Conservation (phyloP, 306 rosid genomes). For the Begonia peltatifolia region DNA sequence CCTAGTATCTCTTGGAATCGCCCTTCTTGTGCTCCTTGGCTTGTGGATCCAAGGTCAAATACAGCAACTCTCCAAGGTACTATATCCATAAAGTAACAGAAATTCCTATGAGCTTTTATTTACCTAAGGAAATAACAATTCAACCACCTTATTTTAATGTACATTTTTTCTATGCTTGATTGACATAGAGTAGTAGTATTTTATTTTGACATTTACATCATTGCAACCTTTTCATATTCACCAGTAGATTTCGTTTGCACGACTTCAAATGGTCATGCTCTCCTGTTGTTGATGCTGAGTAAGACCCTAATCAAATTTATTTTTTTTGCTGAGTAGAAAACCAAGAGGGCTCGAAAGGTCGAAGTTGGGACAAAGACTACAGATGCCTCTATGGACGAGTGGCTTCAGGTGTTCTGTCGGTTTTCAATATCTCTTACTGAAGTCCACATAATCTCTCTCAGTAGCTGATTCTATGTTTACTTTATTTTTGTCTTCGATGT, state of each 20-base stretch:
- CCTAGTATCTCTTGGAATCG: neutral
- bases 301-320: neutral
- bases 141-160: too few relatives aligned
- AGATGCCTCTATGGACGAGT: conserved; percentile 80
- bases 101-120: too few relatives aligned
- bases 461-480: neutral
- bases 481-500: conserved; percentile 8
- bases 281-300: too few relatives aligned
- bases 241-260: too few relatives aligned
- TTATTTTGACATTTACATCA: too few relatives aligned
- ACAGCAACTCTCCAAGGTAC: neutral
- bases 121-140: too few relatives aligned
- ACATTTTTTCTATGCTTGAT: too few relatives aligned
- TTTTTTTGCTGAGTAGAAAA: conserved; percentile 31
- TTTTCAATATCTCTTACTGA: neutral
- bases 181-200: too few relatives aligned
- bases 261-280: too few relatives aligned
- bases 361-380: conserved; percentile 84
- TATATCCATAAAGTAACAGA: neutral
- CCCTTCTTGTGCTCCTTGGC: neutral
- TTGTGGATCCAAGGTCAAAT: neutral
- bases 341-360: conserved; percentile 83
- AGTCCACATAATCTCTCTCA: neutral
- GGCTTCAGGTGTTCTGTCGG: conserved; percentile 73
- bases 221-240: too few relatives aligned